Evolutionary conservation across 1,139 yeast genomes (phyloP), one percentile per base, ranked within the genome.

Genomic region (Meyerozyma guilliermondii): DNA sequence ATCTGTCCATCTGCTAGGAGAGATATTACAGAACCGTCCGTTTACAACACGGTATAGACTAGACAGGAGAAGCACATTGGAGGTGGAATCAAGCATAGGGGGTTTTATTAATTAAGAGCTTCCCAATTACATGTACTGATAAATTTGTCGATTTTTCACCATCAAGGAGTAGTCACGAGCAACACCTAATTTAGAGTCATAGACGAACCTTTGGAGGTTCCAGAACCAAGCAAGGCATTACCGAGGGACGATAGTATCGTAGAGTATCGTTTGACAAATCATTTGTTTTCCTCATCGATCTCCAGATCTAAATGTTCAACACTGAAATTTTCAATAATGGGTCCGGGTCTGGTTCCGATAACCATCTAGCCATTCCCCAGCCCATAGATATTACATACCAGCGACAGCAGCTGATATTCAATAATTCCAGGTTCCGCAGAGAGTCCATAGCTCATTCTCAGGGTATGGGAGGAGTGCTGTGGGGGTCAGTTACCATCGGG

Each of bases 401-500:
- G 49, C 59, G 74, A 45, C 71, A 66, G 40, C 64, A 66, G 30
- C 67, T 74, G 20, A 68, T 71, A 29, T 70, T 72, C 50, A 55
- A 56, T 49, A 55, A 53, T 42, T 55, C 52, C 39, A 49, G 64
- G 30, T 73, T 81, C 47, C 78, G 96, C 54, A 74, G 98, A 47
- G 98, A 91, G 55, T 82, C 91, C 46, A 82, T 92, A 46, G 97
- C 97, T 20, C 98, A 91, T 62, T 85, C 96, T 3, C 96, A 88
- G 61, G 98, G 98, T 8, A 87, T 91, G 82, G 98, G 98, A 35
- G 98, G 98, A 41, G 87, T 92, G 31, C 84, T 95, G n/a, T 92
- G 97, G 96, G 98, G 98, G 22, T 89, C 95, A 2, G 81, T 89
- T 46, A 85, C 95, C 20, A 91, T 92, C 38, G 97, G 98, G 9